Evolutionary conservation across 176 grass and related monocot genomes (phyloP).

Genomic region (Themeda triandra): DNA sequence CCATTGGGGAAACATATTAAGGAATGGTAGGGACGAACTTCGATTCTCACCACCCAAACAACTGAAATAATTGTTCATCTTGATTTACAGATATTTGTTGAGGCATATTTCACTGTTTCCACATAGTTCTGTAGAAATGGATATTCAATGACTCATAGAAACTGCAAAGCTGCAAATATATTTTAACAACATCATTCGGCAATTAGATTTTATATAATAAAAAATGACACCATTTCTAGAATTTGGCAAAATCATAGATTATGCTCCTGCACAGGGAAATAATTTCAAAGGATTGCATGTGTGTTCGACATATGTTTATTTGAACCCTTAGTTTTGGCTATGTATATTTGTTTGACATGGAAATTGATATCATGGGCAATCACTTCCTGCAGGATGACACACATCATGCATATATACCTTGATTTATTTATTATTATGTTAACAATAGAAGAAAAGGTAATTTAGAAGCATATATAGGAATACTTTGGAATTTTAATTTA

Average conservation of each 20-base stretch:
- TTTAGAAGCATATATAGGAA: neutral
- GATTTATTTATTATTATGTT: neutral
- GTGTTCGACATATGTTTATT: neutral
- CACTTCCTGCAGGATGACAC: neutral
- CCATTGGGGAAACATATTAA: neutral
- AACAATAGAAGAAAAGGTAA: neutral
- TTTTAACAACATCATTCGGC: neutral
- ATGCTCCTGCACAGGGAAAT: neutral
- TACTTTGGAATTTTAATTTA: neutral
- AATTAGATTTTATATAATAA: neutral
- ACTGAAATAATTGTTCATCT: neutral
- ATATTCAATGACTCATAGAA: neutral
- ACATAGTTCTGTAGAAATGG: neutral
- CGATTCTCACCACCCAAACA: neutral
- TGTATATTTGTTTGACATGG: neutral
- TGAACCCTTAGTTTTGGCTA: neutral
- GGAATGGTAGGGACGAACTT: neutral
- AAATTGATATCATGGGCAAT: neutral
- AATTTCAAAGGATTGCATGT: neutral
- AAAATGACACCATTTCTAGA: neutral
- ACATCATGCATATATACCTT: neutral
- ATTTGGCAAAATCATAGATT: neutral
- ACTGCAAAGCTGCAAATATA: neutral
- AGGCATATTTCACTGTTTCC: slow-evolving; percentile 2
- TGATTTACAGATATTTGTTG: neutral